These are phyloP conservation scores for Suillus weaverae DNA, from an alignment of 768 basidiomycete genomes.

Conservation along the genomic window DNA sequence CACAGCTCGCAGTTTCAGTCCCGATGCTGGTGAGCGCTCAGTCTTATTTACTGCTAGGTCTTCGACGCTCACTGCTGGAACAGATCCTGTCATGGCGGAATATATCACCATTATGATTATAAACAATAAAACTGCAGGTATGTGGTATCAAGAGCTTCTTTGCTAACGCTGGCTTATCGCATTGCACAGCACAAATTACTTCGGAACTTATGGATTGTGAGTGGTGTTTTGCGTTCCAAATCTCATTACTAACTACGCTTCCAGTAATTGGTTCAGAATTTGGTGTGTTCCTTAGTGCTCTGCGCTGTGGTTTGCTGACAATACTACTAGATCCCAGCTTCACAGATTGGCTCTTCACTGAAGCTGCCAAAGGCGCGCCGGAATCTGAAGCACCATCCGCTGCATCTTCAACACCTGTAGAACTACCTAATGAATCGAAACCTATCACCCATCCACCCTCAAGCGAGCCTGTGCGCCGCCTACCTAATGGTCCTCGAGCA, in stretches of 20 bases:
- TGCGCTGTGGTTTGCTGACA: not conserved
- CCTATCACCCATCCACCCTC: constrained; percentile 34
- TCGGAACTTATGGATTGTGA: constrained; percentile 81
- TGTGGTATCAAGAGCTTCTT: constrained; percentile 24
- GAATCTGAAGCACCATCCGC: constrained; percentile 45
- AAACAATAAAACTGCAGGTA: constrained; percentile 83
- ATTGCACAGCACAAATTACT: constrained; percentile 73
- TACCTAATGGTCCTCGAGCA: constrained; percentile 49
- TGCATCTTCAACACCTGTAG: constrained; percentile 29
- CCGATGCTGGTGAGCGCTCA: constrained; percentile 65
- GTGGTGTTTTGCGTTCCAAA: constrained; percentile 9
- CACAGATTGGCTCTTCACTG: constrained; percentile 85
- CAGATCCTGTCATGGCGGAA: constrained; percentile 91
- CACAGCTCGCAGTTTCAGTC: constrained; percentile 67
- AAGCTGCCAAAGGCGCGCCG: constrained; percentile 69
- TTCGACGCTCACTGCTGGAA: constrained; percentile 14
- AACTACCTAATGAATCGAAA: constrained; percentile 25
- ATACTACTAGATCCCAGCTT: constrained; percentile 65
- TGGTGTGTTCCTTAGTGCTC: constrained; percentile 44
- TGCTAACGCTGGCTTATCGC: constrained; percentile 13
- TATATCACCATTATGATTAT: constrained; percentile 96
- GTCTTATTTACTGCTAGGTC: constrained; percentile 6
- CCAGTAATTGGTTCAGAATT: constrained; percentile 79
- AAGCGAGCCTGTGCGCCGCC: constrained; percentile 34
- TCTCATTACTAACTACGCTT: constrained; percentile 17